A percentile compares a stretch with the other conserved stretches of the same genome.
phyloP scores from a whole-genome alignment of 2,329 filamentous ascomycete species.

The Scedosporium boydii region DNA sequence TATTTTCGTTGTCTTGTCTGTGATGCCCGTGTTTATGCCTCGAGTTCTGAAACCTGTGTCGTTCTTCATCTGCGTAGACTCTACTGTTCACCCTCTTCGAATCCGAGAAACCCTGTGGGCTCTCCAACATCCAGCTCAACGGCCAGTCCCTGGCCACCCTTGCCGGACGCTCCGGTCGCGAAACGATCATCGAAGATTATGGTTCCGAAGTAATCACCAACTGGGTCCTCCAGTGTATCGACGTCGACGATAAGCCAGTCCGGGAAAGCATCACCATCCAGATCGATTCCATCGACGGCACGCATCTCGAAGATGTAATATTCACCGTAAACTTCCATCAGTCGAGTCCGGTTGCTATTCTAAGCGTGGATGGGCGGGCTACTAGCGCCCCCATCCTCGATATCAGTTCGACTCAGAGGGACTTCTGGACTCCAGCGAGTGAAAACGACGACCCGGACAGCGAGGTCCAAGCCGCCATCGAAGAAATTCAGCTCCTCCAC shows the following conservation, averaged over 20 bases:
- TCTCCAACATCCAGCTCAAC: constrained; percentile 36
- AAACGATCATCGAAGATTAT: constrained; percentile 27
- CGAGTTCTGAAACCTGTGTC: constrained; percentile 3
- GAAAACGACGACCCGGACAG: constrained; percentile 15
- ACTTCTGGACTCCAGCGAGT: constrained; percentile 3
- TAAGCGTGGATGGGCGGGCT: constrained; percentile 30
- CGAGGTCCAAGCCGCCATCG: constrained; percentile 30
- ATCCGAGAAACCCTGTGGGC: background rate
- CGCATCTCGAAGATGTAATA: constrained; percentile 24
- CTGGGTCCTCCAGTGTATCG: constrained; percentile 39
- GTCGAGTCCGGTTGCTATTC: constrained; percentile 29
- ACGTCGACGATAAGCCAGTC: constrained; percentile 26
- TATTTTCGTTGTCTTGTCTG: background rate
- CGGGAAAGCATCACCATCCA: constrained; percentile 33
- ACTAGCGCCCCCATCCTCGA: constrained; percentile 18
- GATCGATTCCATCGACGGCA: constrained; percentile 15
- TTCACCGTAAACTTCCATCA: constrained; percentile 39
- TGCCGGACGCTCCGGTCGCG: constrained; percentile 29
- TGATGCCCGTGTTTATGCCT: background rate
- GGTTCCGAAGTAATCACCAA: constrained; percentile 29
- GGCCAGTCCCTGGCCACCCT: constrained; percentile 30
- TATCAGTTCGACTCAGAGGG: constrained; percentile 6
- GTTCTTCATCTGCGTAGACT: background rate
- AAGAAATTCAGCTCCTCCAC: constrained; percentile 33
- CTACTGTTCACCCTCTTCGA: constrained; percentile 6